Base-by-base conservation (phyloP, 345 rosid genomes). In the Populus tremula region DNA sequence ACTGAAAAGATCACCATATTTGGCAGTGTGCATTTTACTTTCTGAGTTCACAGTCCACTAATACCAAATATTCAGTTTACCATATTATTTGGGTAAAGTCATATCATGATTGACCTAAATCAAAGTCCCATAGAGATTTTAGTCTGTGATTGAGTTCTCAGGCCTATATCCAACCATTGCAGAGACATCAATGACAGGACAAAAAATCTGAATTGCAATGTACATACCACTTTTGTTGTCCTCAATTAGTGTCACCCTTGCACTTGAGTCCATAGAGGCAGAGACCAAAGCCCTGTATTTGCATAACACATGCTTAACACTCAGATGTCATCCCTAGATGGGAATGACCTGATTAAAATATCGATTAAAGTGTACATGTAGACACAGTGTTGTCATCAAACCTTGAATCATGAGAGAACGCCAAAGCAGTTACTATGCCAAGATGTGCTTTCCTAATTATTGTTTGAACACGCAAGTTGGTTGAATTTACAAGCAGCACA, bases 391-490 rank as follows among this genome's bases (percentile, higher is more conserved):
- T 9, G 50, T 64, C 29, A 43, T 36, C 72, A 3, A 59, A 96
- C 97, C 98, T 96, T 87, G 98, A 94, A 87, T 94, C 94, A 23
- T 81, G 89, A 41, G 98, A 91, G 87, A 96, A 94, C 53, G 88
- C 77, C 80, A 94, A 73, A 65, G 96, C 92, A 5, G 98, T 94
- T 70, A 91, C 97, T 68, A 94, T 84, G 79, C 92, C 97, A 38
- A 92, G 87, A 86, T 94, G 99, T 72, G 98, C 98, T 83, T 89
- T 90, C 82, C 72, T 87, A 38, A 91, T 85, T 33, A 76, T 78
- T 47, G 76, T 86, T 35, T 76, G 89, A 73, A 82, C 75, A 75
- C 80, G 74, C 96, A 89, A 72, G 62, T 59, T 87, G 50, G 80
- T 50, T 17, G 98, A 79, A 82, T 87, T 85, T 80, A 94, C 62